These are phyloP conservation scores for Kurtzmaniella quercitrusa DNA, from an alignment of 1,139 yeast species.

Conservation along the genomic window DNA sequence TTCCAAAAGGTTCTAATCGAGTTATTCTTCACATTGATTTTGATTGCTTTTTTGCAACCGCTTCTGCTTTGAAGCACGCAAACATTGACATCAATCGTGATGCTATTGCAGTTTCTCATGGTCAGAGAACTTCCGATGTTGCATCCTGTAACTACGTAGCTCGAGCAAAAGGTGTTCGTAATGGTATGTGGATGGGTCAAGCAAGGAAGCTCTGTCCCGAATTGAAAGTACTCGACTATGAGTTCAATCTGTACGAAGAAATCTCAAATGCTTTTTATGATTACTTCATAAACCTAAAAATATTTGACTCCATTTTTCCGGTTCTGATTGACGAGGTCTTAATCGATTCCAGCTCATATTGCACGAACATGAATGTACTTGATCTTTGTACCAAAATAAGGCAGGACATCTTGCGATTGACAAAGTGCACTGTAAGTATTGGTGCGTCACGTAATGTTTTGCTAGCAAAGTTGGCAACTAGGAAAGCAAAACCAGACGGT, in stretches of 20 bases:
- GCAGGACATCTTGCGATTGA: slow-evolving; percentile 34
- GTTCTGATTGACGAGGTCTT: slow-evolving; percentile 91
- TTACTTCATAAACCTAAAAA: slow-evolving; percentile 41
- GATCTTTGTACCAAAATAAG: slow-evolving; percentile 41
- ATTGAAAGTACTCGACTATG: slow-evolving; percentile 60
- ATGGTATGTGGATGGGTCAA: slow-evolving; percentile 83
- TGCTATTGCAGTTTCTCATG: slow-evolving; percentile 86
- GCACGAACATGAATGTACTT: slow-evolving; percentile 9
- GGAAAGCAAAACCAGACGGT: slow-evolving; percentile 80
- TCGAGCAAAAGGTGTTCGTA: slow-evolving; percentile 63
- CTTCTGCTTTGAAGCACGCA: slow-evolving; percentile 59
- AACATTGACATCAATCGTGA: slow-evolving; percentile 49
- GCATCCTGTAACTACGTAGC: slow-evolving; percentile 93
- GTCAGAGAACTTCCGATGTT: slow-evolving; percentile 66
- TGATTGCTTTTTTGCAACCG: slow-evolving; percentile 91
- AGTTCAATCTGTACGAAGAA: slow-evolving; percentile 67
- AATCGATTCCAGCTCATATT: slow-evolving; percentile 54
- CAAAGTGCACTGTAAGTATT: slow-evolving; percentile 70
- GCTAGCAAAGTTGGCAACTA: slow-evolving; percentile 72
- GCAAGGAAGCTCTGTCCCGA: slow-evolving; percentile 68
- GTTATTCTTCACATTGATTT: slow-evolving; percentile 79
- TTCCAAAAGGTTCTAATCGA: slow-evolving; percentile 1
- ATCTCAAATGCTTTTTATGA: slow-evolving; percentile 44
- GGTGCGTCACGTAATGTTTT: slow-evolving; percentile 73
- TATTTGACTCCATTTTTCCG: slow-evolving; percentile 65